These are phyloP conservation scores for Candida caryicola DNA, from an alignment of 805 yeast genomes.

Conservation along the genomic window DNA sequence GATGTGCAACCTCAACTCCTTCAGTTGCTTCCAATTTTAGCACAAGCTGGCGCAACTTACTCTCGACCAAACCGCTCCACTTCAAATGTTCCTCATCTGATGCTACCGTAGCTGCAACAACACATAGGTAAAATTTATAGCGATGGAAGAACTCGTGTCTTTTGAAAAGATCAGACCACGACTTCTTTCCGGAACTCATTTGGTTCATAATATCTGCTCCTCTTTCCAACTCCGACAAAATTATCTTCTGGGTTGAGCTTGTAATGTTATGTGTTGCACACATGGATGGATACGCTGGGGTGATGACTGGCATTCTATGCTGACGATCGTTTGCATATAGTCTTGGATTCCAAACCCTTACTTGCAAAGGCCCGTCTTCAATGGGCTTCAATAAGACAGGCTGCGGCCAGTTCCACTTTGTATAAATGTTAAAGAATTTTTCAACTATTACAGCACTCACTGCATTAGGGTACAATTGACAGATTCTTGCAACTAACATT, in stretches of 20 bases:
- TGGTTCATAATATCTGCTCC: slow-evolving; percentile 71
- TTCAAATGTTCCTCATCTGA: slow-evolving; percentile 78
- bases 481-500: slow-evolving; percentile 95
- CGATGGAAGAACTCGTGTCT: slow-evolving; percentile 79
- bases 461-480: slow-evolving; percentile 95
- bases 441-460: slow-evolving; percentile 89
- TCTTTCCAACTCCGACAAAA: slow-evolving; percentile 73
- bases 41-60: slow-evolving; percentile 77
- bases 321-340: slow-evolving; percentile 84
- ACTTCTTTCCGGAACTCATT: slow-evolving; percentile 57
- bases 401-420: slow-evolving; percentile 98
- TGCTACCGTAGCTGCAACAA: slow-evolving; percentile 74
- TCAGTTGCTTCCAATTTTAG: slow-evolving; percentile 75
- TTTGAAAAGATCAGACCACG: slow-evolving; percentile 73
- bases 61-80: slow-evolving; percentile 93
- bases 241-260: slow-evolving; percentile 79
- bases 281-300: slow-evolving; percentile 98
- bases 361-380: slow-evolving; percentile 96
- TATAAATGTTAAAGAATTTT: slow-evolving; percentile 80
- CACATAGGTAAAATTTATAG: slow-evolving; percentile 83
- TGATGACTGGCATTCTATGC: slow-evolving; percentile 95
- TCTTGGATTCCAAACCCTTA: slow-evolving; percentile 94
- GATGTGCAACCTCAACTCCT: slow-evolving; percentile 84
- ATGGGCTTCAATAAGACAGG: slow-evolving; percentile 90
- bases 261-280: slow-evolving; percentile 97